These are phyloP conservation scores for Serendipita sp. DNA, from an alignment of 768 basidiomycete species.

Conservation along the genomic window DNA sequence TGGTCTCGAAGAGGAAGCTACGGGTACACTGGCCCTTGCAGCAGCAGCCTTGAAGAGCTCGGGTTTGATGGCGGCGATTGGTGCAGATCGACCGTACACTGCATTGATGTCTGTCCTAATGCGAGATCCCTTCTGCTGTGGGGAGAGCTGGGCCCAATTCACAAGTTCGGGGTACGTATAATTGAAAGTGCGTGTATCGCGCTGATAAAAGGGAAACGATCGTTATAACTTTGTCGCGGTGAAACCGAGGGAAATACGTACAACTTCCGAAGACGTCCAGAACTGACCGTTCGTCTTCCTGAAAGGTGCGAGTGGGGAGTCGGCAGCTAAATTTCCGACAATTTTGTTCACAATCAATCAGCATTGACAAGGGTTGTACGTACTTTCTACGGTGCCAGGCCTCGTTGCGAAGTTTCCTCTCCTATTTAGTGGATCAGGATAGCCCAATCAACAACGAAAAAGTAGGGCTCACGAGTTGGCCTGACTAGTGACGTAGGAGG, in stretches of 20 bases:
- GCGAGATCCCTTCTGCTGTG: neutral
- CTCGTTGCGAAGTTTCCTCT: conserved; percentile 19
- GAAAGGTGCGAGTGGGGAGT: conserved; percentile 29
- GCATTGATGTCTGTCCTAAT: neutral
- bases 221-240: neutral
- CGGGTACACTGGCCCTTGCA: too few relatives aligned
- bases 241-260: neutral
- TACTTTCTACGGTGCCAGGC: conserved; percentile 17
- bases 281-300: conserved; percentile 23
- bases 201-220: neutral
- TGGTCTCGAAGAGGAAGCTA: too few relatives aligned
- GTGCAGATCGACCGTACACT: neutral
- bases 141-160: neutral
- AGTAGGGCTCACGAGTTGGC: conserved; percentile 9
- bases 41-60: neutral
- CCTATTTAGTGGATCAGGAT: conserved; percentile 12
- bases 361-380: conserved; percentile 9
- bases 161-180: conserved; percentile 33
- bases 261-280: conserved; percentile 24
- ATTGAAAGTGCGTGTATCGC: conserved; percentile 20
- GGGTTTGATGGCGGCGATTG: neutral
- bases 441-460: conserved; percentile 9
- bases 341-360: too few relatives aligned
- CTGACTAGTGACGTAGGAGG: conserved; percentile 22
- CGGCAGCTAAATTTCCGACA: neutral